Base-by-base conservation (phyloP, 371 early-diverging fungal genomes). In the Rhizopus sp. region DNA sequence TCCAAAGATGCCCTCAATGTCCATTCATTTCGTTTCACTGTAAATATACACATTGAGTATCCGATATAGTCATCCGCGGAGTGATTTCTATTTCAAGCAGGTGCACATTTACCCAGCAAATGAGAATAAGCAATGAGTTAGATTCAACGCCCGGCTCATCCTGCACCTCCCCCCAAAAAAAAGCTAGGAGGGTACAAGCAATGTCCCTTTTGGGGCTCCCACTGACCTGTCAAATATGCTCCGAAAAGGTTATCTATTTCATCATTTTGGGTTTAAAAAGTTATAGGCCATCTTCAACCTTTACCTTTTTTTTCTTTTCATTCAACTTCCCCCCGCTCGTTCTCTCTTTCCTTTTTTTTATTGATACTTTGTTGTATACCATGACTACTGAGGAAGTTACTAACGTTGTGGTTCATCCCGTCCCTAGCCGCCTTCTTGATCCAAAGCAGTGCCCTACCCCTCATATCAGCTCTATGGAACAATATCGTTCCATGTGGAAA, bases 401-500 rank as follows among this genome's bases (percentile, higher is more conserved):
- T 29, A 50, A 60, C 17, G 58, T 68, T 31, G 63, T 68, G 17
- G 60, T 72, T 37, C 74, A 78, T 51, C 80, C 77, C 17, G 82
- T 87, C 32, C 86, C 87, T 13, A 67, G 66, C 23, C 79, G 87
- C 46, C 78, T 86, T 12, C 56, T 84, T 35, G 74, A 83, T 63
- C 16, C 73, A 5, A 23, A 52, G 12, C 62, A 69, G 60, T 76
- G 70, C 46, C 86, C 84, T 13, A 81, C 74, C 64, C 92, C 93
- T 40, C 87, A 88, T 70, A 71, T 94, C 53, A 66, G 71, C 39
- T 88, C 90, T 32, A 62, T 93, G 66, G 91, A 89, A 38, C 76
- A 90, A 68, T 97, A 97, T 76, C 63, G 82, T 55, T 55, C 80
- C 34, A 74, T 93, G 82, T 88, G 93, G 77, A 79, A 85, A 40